These are phyloP conservation scores for Talaromyces sp. DNA, from an alignment of 2,329 filamentous ascomycete species.

Conservation along the genomic window DNA sequence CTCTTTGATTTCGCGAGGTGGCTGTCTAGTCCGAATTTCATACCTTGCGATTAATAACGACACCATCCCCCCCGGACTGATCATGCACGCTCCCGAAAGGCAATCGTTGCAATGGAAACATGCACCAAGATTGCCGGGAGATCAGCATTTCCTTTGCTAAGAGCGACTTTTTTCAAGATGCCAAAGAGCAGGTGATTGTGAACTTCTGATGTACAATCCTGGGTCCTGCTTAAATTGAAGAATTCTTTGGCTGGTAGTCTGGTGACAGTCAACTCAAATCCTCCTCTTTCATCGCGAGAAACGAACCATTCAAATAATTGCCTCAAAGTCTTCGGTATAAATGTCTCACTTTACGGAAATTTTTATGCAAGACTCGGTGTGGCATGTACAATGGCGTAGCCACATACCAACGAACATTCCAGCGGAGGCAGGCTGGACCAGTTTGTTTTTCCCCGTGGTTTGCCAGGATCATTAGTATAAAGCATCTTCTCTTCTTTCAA, in stretches of 20 bases:
- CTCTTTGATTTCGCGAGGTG: too few species aligned
- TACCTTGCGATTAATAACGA: too few species aligned
- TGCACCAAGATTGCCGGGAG: too few species aligned
- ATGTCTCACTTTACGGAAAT: background rate
- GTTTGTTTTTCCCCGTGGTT: background rate
- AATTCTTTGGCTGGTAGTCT: background rate
- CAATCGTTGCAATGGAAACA: too few species aligned
- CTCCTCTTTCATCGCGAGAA: background rate
- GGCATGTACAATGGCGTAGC: slow-evolving; percentile 13
- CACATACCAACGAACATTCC: slow-evolving; percentile 17
- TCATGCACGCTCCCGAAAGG: too few species aligned
- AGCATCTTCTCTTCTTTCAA: background rate
- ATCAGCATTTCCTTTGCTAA: too few species aligned
- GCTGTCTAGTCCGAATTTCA: too few species aligned
- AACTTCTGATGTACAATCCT: too few species aligned
- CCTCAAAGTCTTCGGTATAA: background rate
- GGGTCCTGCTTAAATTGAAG: too few species aligned
- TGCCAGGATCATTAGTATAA: background rate
- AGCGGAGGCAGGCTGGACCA: slow-evolving; percentile 2
- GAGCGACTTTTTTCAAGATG: too few species aligned
- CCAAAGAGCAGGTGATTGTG: too few species aligned
- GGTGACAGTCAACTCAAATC: background rate
- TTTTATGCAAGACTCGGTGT: background rate
- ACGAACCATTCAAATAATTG: background rate
- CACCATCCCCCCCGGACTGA: too few species aligned